Percentiles rank a stretch among this genome's conserved stretches.
These are phyloP conservation scores for Colletotrichum sp. DNA, from an alignment of 2,329 filamentous ascomycete species.

Conservation along the genomic window DNA sequence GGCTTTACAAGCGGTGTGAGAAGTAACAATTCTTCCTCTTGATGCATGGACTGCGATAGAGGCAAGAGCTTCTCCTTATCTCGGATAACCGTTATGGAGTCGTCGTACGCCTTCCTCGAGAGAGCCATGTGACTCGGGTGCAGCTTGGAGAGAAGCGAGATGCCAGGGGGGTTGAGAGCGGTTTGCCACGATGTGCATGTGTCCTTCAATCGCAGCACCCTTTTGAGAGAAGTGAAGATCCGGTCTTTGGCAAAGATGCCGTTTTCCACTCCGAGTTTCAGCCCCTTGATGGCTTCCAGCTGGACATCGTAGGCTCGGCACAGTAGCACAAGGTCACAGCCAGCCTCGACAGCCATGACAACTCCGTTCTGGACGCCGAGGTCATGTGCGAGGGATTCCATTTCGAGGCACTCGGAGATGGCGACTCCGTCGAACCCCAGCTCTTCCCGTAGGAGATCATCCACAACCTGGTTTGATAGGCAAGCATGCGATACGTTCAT, in stretches of 20 bases:
- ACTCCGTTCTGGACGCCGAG: slow-evolving; percentile 97
- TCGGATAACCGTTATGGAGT: slow-evolving; percentile 89
- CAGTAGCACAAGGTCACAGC: slow-evolving; percentile 88
- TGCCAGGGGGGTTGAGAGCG: slow-evolving; percentile 85
- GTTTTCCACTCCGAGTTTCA: slow-evolving; percentile 89
- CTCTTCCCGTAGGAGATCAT: slow-evolving; percentile 86
- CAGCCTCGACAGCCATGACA: slow-evolving; percentile 96
- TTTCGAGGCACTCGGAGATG: slow-evolving; percentile 93
- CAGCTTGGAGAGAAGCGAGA: slow-evolving; percentile 76
- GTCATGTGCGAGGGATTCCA: slow-evolving; percentile 94
- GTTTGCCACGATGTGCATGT: slow-evolving; percentile 90
- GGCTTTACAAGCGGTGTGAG: slow-evolving; percentile 91
- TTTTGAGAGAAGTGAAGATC: slow-evolving; percentile 78
- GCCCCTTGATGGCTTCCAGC: slow-evolving; percentile 86
- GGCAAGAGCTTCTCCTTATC: slow-evolving; percentile 88
- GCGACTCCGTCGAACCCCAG: slow-evolving; percentile 91
- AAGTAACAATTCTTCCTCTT: slow-evolving; percentile 87
- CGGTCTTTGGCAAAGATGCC: slow-evolving; percentile 83
- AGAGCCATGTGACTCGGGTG: slow-evolving; percentile 83
- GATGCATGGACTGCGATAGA: slow-evolving; percentile 78
- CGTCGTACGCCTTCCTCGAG: slow-evolving; percentile 86
- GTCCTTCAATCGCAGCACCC: slow-evolving; percentile 81
- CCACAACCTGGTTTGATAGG: slow-evolving; percentile 89
- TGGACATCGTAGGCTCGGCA: slow-evolving; percentile 89
- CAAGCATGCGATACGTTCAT: slow-evolving; percentile 97